phyloP scores from a whole-genome alignment of 2,329 filamentous ascomycete genomes.

The Venturia asperata region DNA sequence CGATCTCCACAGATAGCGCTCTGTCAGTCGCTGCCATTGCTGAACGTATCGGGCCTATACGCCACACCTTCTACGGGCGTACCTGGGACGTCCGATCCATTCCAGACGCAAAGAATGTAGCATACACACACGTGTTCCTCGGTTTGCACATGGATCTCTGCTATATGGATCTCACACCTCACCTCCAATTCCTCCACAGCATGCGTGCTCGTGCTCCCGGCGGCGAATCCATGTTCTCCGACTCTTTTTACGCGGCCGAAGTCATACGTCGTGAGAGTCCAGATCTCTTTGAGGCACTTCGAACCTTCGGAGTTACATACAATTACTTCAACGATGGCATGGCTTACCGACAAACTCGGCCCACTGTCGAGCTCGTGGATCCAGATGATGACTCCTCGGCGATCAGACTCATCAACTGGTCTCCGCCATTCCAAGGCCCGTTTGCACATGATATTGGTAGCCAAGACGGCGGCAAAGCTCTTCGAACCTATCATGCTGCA shows the following conservation, averaged over 20 bases:
- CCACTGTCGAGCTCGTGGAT: slow-evolving; percentile 45
- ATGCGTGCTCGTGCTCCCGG: slow-evolving; percentile 71
- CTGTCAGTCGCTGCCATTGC: slow-evolving; percentile 61
- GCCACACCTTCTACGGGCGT: slow-evolving; percentile 82
- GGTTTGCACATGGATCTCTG: slow-evolving; percentile 91
- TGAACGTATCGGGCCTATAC: slow-evolving; percentile 65
- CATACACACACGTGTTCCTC: slow-evolving; percentile 72
- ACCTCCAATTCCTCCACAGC: slow-evolving; percentile 83
- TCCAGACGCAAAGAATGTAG: slow-evolving; percentile 79
- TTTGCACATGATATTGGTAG: slow-evolving; percentile 30
- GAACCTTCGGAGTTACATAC: slow-evolving; percentile 47
- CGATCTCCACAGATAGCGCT: slow-evolving; percentile 41
- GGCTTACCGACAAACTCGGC: slow-evolving; percentile 53
- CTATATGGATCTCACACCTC: slow-evolving; percentile 73
- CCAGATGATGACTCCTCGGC: slow-evolving; percentile 26
- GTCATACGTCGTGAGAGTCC: slow-evolving; percentile 29
- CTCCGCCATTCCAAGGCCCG: slow-evolving; percentile 69
- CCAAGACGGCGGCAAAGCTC: slow-evolving; percentile 15
- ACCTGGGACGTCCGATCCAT: slow-evolving; percentile 87
- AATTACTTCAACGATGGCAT: slow-evolving; percentile 61
- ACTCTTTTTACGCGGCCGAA: slow-evolving; percentile 57
- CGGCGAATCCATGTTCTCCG: slow-evolving; percentile 80
- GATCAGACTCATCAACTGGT: slow-evolving; percentile 55
- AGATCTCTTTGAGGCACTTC: slow-evolving; percentile 36
- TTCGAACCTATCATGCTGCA: slow-evolving; percentile 42